These are phyloP conservation scores for Cryptococcus sp. DNA, from an alignment of 1,284 basidiomycete genomes.

Conservation along the genomic window DNA sequence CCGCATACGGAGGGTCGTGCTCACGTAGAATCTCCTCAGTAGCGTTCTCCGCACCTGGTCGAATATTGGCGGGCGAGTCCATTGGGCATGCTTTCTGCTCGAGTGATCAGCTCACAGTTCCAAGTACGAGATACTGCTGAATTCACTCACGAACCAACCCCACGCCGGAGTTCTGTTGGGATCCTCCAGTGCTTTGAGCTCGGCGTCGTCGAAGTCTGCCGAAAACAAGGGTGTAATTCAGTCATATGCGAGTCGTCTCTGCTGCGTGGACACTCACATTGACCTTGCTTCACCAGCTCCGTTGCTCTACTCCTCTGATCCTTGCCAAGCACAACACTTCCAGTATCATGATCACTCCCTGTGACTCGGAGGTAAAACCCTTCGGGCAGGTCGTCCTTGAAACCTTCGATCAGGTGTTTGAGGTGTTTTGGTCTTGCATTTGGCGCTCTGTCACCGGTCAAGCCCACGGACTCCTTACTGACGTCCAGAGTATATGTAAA, in stretches of 20 bases:
- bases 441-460: slow-evolving; percentile 36
- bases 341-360: slow-evolving; percentile 53
- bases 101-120: neutral
- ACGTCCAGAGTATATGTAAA: slow-evolving; percentile 49
- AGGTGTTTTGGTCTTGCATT: slow-evolving; percentile 40
- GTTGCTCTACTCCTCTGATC: slow-evolving; percentile 53
- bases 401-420: slow-evolving; percentile 41
- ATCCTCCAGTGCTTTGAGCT: slow-evolving; percentile 51
- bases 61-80: slow-evolving; percentile 49
- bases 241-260: neutral
- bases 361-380: slow-evolving; percentile 43
- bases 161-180: slow-evolving; percentile 46
- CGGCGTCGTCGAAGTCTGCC: slow-evolving; percentile 50
- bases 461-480: slow-evolving; percentile 19
- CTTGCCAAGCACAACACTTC: slow-evolving; percentile 49
- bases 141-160: slow-evolving; percentile 51
- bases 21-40: slow-evolving; percentile 40
- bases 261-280: slow-evolving; percentile 46
- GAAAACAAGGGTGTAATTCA: slow-evolving; percentile 6
- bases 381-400: slow-evolving; percentile 39
- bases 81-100: slow-evolving; percentile 49
- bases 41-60: slow-evolving; percentile 43
- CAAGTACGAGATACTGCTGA: neutral
- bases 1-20: slow-evolving; percentile 6
- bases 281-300: slow-evolving; percentile 46